phyloP scores from a whole-genome alignment of 108 stramenopile genomes.

The Fistulifera pelliculosa region DNA sequence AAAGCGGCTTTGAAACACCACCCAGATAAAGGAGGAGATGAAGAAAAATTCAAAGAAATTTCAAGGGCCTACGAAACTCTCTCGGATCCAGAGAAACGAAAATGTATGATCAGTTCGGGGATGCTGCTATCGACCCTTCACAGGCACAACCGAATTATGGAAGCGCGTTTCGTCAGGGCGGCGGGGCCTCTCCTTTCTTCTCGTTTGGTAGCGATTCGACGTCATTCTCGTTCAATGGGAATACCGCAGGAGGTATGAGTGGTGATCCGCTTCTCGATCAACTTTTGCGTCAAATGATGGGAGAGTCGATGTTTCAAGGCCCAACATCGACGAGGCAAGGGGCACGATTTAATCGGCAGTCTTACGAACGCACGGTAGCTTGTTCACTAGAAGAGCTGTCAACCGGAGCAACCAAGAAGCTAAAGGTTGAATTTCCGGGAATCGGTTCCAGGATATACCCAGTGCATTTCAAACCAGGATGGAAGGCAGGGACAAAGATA shows the following conservation, averaged over 20 bases:
- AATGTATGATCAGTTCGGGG: conserved; percentile 92
- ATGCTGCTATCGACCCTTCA: conserved; percentile 68
- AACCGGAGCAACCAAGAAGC: conserved; percentile 59
- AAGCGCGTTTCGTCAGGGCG: background rate
- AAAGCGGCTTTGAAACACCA: conserved; percentile 73
- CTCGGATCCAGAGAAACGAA: conserved; percentile 83
- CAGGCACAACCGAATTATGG: conserved; percentile 4
- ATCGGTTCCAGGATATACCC: conserved; percentile 37
- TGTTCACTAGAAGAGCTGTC: conserved; percentile 63
- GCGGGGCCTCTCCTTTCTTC: conserved; percentile 1
- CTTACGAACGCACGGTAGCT: conserved; percentile 26
- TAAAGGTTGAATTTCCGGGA: conserved; percentile 37
- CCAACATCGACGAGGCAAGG: background rate
- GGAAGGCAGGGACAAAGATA: conserved; percentile 71
- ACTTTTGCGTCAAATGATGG: conserved; percentile 27
- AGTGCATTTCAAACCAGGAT: conserved; percentile 53
- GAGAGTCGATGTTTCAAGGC: conserved; percentile 7
- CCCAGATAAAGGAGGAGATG: conserved; percentile 79
- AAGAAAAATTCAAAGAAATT: conserved; percentile 89
- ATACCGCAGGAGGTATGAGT: background rate
- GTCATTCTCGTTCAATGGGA: background rate
- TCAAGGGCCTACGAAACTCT: conserved; percentile 90
- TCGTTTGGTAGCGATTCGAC: background rate
- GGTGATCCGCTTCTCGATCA: conserved; percentile 18
- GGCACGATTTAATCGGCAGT: conserved; percentile 13